phyloP scores from a whole-genome alignment of 2,329 filamentous ascomycete species.

The Cryphonectria carpinicola region DNA sequence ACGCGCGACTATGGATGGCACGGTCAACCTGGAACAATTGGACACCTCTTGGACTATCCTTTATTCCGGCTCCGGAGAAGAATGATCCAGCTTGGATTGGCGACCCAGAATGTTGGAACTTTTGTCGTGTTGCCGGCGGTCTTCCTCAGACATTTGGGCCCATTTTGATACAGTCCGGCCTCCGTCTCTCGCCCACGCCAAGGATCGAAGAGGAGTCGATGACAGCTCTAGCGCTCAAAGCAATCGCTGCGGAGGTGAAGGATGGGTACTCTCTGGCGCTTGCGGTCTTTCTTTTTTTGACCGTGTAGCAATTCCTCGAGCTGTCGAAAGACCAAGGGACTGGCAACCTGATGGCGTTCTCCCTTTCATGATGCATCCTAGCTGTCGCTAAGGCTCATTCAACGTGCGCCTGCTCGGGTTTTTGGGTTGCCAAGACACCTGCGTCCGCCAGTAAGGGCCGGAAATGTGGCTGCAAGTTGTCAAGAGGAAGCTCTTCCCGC shows the following conservation, averaged over 20 bases:
- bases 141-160: not conserved
- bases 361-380: not conserved
- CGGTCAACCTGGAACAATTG: not conserved
- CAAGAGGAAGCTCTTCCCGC: not conserved
- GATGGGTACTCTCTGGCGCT: not conserved
- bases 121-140: not conserved
- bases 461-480: not conserved
- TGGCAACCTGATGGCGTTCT: not conserved
- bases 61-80: not conserved
- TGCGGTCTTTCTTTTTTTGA: not conserved
- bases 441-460: not conserved
- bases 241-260: not conserved
- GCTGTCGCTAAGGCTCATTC: not conserved
- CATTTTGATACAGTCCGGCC: not conserved
- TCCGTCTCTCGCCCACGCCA: not conserved
- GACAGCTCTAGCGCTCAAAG: not conserved
- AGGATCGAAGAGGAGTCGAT: not conserved
- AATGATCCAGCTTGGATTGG: not conserved
- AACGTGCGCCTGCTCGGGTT: not conserved
- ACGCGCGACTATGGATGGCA: not conserved
- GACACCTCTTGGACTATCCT: not conserved
- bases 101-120: not conserved
- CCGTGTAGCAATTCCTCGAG: not conserved
- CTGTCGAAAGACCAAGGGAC: not conserved
- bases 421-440: not conserved